phyloP scores from a whole-genome alignment of 257 asterid species.

The Nyctanthes arbortristis region DNA sequence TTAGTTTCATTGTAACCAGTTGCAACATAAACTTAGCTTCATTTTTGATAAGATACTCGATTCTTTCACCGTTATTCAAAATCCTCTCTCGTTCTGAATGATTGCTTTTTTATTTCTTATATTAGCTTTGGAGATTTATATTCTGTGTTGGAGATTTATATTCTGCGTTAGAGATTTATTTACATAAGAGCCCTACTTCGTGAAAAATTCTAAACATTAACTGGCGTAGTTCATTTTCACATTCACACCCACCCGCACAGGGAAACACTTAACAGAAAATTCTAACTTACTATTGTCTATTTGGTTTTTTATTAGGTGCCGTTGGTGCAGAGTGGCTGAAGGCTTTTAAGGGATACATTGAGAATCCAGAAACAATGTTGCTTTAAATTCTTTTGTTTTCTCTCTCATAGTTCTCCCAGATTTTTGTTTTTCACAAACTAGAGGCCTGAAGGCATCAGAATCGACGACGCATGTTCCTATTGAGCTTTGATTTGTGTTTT shows the following conservation, averaged over 20 bases:
- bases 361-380: slow-evolving; percentile 91
- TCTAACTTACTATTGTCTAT: background rate
- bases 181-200: background rate
- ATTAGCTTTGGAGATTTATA: too few relatives aligned
- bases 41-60: background rate
- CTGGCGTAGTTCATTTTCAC: background rate
- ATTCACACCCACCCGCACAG: background rate
- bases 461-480: slow-evolving; percentile 19
- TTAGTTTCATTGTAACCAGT: background rate
- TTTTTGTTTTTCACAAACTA: slow-evolving; percentile 25
- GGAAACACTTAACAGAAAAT: background rate
- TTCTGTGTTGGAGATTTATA: background rate
- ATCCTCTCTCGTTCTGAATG: background rate
- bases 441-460: background rate
- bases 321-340: slow-evolving; percentile 99
- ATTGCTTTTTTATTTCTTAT: background rate
- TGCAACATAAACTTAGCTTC: background rate
- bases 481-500: background rate
- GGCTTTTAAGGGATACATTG: slow-evolving; percentile 94
- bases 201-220: background rate
- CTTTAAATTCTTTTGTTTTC: slow-evolving; percentile 39
- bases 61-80: background rate
- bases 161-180: background rate
- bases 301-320: slow-evolving; percentile 55
- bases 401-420: slow-evolving; percentile 3